Conservation (phyloP, 306 rosid species). For the Pterocarpus santalinus region DNA sequence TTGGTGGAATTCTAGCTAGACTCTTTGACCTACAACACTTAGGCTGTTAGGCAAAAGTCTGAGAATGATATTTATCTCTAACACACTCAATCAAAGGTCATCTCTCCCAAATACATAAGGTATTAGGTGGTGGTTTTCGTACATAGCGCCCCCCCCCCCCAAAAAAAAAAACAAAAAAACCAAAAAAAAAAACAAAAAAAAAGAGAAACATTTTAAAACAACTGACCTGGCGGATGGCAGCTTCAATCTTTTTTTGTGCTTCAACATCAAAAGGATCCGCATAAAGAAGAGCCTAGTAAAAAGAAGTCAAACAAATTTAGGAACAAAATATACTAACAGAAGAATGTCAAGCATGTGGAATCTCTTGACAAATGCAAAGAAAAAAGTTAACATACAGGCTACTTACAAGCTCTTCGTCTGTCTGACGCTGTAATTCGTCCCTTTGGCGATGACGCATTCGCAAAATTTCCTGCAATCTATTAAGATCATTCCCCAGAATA, state of each 20-base stretch:
- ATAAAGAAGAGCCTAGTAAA: constrained; percentile 81
- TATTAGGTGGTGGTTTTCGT: not conserved
- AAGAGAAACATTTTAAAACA: not conserved
- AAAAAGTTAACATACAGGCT: constrained; percentile 34
- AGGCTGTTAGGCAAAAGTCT: not conserved
- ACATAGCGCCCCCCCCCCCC: too few relatives aligned
- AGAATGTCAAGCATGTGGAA: constrained; percentile 1
- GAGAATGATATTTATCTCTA: not conserved
- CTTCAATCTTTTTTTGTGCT: constrained; percentile 98
- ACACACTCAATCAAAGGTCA: not conserved
- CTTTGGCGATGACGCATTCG: constrained; percentile 68
- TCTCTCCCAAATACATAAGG: not conserved
- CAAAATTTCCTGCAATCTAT: constrained; percentile 77
- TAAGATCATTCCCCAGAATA: constrained; percentile 80
- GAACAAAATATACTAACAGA: constrained; percentile 10
- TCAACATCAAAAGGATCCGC: constrained; percentile 99
- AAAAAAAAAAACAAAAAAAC: too few relatives aligned
- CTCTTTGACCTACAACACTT: too few relatives aligned
- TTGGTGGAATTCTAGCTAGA: too few relatives aligned
- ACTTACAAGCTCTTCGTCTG: constrained; percentile 90
- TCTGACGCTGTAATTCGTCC: constrained; percentile 68
- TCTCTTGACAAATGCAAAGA: constrained; percentile 30
- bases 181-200: too few relatives aligned
- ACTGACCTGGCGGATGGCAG: constrained; percentile 92
- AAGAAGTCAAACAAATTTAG: constrained; percentile 27